Conservation (phyloP, 495 filamentous ascomycete genomes). For the Trichoderma asperelloides region DNA sequence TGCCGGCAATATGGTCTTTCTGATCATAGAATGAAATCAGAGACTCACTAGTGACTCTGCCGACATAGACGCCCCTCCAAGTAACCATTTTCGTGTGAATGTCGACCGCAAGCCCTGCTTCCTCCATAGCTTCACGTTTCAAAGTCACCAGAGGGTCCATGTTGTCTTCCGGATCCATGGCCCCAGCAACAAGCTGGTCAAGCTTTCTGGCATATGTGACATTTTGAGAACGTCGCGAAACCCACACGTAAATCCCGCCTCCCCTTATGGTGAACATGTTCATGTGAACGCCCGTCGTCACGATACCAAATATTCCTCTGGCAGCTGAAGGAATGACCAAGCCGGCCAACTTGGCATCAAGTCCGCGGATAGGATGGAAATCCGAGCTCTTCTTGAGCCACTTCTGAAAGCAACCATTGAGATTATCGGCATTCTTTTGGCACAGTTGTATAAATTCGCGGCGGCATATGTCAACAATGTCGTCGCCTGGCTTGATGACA, state of each 20-base stretch:
- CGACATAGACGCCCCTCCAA: background rate
- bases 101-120: background rate
- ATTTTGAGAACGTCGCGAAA: background rate
- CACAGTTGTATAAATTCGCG: background rate
- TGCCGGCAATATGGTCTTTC: conserved; percentile 4
- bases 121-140: conserved; percentile 3
- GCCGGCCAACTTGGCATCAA: background rate
- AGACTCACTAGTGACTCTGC: background rate
- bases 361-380: background rate
- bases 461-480: background rate
- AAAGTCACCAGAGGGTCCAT: background rate
- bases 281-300: conserved; percentile 5
- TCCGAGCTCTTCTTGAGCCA: background rate
- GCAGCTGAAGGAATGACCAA: background rate
- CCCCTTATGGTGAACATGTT: background rate
- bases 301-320: conserved; percentile 6
- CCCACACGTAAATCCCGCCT: background rate
- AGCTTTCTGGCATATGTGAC: background rate
- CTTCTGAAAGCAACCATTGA: background rate
- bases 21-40: background rate
- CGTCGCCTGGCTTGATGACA: background rate
- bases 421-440: background rate
- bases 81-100: background rate
- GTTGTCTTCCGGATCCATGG: background rate
- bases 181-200: conserved; percentile 8